phyloP scores from a whole-genome alignment of 2,329 filamentous ascomycete species.

The Stachybotrys echinatus region DNA sequence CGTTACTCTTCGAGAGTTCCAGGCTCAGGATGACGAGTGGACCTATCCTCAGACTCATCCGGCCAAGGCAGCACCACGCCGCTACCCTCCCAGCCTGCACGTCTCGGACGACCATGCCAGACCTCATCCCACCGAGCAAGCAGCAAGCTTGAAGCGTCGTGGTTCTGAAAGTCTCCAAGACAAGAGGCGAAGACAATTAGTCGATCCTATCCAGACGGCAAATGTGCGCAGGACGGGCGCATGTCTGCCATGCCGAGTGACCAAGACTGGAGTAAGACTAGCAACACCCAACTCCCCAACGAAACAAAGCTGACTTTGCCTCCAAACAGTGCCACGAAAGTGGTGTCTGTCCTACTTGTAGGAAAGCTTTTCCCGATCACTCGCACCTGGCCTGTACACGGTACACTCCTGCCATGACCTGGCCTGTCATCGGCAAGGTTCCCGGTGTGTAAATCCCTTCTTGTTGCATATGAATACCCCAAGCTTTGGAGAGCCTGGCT shows the following conservation, averaged over 20 bases:
- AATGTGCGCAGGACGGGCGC: conserved; percentile 43
- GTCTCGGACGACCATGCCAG: conserved; percentile 21
- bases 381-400: conserved; percentile 34
- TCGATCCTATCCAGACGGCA: conserved; percentile 38
- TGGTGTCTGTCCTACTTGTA: conserved; percentile 36
- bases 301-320: conserved; percentile 19
- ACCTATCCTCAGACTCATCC: conserved; percentile 30
- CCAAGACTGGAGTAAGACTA: conserved; percentile 41
- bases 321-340: conserved; percentile 31
- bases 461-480: conserved; percentile 16
- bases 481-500: neutral
- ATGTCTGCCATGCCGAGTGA: conserved; percentile 42
- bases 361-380: conserved; percentile 34
- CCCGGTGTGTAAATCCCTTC: conserved; percentile 25
- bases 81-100: conserved; percentile 25
- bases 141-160: conserved; percentile 28
- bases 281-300: conserved; percentile 4
- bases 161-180: conserved; percentile 25
- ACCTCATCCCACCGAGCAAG: conserved; percentile 12
- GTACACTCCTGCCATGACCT: conserved; percentile 28
- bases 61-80: conserved; percentile 22
- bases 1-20: conserved; percentile 26
- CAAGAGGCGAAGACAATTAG: conserved; percentile 30
- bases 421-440: conserved; percentile 31
- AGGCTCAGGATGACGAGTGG: conserved; percentile 34